Conservation (phyloP, 106 monocot species). For the Acanthochlamys bracteata region DNA sequence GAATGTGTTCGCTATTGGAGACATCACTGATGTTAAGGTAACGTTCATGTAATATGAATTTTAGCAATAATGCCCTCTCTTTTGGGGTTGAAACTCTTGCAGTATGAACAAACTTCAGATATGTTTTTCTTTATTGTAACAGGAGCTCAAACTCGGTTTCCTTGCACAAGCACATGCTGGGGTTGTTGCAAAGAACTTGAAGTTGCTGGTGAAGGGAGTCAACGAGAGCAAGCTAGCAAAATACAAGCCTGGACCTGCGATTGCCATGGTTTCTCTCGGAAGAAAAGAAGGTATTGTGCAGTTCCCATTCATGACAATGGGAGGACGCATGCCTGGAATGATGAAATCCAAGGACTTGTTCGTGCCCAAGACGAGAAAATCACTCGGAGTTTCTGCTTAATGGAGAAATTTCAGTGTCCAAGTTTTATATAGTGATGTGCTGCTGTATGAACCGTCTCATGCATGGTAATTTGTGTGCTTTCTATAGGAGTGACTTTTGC, state of each 20-base stretch:
- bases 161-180: background rate
- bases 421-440: background rate
- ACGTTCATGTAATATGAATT: background rate
- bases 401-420: background rate
- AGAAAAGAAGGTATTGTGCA: constrained; percentile 2
- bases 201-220: constrained; percentile 1
- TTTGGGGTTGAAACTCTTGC: too few relatives aligned
- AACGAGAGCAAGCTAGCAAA: constrained; percentile 9
- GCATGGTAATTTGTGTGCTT: too few relatives aligned
- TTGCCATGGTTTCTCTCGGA: constrained; percentile 4
- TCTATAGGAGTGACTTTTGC: too few relatives aligned
- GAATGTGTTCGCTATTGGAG: constrained; percentile 38
- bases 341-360: constrained; percentile 8
- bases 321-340: constrained; percentile 3
- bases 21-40: constrained; percentile 33
- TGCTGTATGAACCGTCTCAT: background rate
- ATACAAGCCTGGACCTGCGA: constrained; percentile 1
- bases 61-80: too few relatives aligned
- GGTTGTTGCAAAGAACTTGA: constrained; percentile 7
- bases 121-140: background rate
- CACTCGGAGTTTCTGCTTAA: background rate
- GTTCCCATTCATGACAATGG: background rate
- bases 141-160: background rate
- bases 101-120: too few relatives aligned
- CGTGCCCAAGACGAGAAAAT: constrained; percentile 3